phyloP scores from a whole-genome alignment of 1,139 yeast species.

The Blastobotrys illinoisensis region DNA sequence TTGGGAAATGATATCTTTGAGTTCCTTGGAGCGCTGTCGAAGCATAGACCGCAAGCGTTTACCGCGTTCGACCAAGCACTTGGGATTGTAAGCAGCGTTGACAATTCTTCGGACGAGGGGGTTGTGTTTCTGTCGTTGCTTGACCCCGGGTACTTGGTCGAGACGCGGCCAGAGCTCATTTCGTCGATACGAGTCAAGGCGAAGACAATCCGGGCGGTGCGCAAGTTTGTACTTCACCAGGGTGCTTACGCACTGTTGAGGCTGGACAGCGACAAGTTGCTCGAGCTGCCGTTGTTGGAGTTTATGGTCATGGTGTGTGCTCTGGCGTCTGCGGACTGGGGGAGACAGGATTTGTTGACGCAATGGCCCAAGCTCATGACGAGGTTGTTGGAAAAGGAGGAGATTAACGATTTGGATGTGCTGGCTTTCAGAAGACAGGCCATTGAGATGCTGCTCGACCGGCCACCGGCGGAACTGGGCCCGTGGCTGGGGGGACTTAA shows the following conservation, averaged over 20 bases:
- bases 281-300: conserved; percentile 21
- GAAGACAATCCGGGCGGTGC: conserved; percentile 16
- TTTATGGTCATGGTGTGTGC: conserved; percentile 18
- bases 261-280: conserved; percentile 15
- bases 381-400: conserved; percentile 17
- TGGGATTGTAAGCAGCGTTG: conserved; percentile 8
- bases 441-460: conserved; percentile 19
- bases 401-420: conserved; percentile 20
- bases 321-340: conserved; percentile 21
- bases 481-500: conserved; percentile 22
- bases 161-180: conserved; percentile 12
- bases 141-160: conserved; percentile 19
- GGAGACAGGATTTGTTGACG: conserved; percentile 17
- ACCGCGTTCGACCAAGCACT: conserved; percentile 18
- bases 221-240: conserved; percentile 13
- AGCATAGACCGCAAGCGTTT: conserved; percentile 17
- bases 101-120: conserved; percentile 5
- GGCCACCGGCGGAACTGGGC: conserved; percentile 15
- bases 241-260: conserved; percentile 14
- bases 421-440: conserved; percentile 21
- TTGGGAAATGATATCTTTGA: conserved; percentile 19
- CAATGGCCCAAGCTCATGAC: conserved; percentile 27
- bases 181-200: conserved; percentile 13
- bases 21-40: conserved; percentile 23
- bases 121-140: conserved; percentile 16